phyloP scores from a whole-genome alignment of 768 basidiomycete species.

The Psilocybe subaeruginosa region DNA sequence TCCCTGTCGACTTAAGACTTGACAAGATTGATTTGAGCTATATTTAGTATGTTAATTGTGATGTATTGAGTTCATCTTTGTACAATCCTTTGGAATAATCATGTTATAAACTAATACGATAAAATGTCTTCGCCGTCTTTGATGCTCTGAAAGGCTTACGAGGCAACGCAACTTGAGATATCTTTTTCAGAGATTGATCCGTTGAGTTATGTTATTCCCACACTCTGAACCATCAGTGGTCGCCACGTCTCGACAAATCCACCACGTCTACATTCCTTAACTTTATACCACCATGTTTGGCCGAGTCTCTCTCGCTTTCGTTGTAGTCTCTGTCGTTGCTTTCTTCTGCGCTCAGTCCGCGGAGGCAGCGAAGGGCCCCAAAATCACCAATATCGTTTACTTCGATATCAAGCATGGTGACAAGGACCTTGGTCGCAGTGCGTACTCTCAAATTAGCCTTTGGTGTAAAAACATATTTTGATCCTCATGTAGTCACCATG shows the following conservation, averaged over 20 bases:
- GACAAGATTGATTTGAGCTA: background rate
- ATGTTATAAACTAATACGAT: background rate
- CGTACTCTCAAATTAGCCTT: conserved; percentile 20
- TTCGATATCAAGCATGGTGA: conserved; percentile 96
- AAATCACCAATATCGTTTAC: conserved; percentile 91
- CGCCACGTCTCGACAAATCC: conserved; percentile 29
- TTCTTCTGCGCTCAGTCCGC: conserved; percentile 73
- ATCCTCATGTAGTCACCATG: conserved; percentile 60
- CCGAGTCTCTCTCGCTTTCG: conserved; percentile 61
- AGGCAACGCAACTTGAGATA: background rate
- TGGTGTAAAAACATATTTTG: conserved; percentile 15
- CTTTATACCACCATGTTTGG: conserved; percentile 54
- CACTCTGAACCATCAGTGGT: conserved; percentile 15
- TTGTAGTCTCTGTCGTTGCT: conserved; percentile 65
- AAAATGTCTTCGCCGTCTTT: background rate
- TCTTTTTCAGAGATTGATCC: background rate
- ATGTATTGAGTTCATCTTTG: background rate
- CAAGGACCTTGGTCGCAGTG: conserved; percentile 81
- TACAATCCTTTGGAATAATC: background rate
- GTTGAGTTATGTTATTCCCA: conserved; percentile 16
- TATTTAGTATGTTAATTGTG: background rate
- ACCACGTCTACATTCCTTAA: conserved; percentile 26
- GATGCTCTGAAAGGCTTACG: background rate
- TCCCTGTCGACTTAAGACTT: background rate
- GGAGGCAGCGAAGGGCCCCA: conserved; percentile 85